Evolutionary conservation across 2,329 filamentous ascomycete genomes (phyloP).

Genomic region (Berkeleyomyces rouxiae): DNA sequence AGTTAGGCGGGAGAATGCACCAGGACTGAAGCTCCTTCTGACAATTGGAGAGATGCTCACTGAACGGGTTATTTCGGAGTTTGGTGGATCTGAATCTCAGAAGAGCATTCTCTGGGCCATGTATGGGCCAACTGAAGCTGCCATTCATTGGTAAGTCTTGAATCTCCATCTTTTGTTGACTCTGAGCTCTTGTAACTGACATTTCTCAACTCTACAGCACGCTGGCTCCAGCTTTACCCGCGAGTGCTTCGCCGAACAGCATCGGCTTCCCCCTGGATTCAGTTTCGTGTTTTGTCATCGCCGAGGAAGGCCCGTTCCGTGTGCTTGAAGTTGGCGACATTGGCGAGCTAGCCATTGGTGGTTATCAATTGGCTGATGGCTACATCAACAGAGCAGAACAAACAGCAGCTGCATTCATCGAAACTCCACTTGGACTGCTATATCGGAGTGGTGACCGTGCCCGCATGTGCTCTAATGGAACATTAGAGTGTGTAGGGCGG

Average conservation of each 20-base stretch:
- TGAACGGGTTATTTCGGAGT: constrained; percentile 57
- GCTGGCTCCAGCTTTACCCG: constrained; percentile 45
- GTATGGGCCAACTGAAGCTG: constrained; percentile 86
- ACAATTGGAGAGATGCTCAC: constrained; percentile 94
- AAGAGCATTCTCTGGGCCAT: constrained; percentile 68
- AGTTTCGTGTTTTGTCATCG: constrained; percentile 59
- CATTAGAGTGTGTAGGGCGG: constrained; percentile 68
- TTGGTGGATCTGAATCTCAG: constrained; percentile 40
- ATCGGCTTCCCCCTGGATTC: constrained; percentile 70
- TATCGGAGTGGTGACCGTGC: constrained; percentile 83
- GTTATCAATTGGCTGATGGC: constrained; percentile 58
- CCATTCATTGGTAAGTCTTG: constrained; percentile 55
- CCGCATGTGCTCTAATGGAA: constrained; percentile 46
- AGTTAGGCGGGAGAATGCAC: constrained; percentile 47
- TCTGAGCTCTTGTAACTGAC: constrained; percentile 4
- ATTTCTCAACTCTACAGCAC: constrained; percentile 36
- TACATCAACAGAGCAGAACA: constrained; percentile 72
- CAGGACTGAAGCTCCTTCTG: constrained; percentile 51
- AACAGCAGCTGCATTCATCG: constrained; percentile 54
- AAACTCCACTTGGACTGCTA: constrained; percentile 48
- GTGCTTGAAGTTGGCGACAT: constrained; percentile 48
- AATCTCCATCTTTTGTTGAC: background rate
- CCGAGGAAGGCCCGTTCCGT: constrained; percentile 30
- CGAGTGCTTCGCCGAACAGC: constrained; percentile 40
- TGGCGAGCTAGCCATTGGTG: constrained; percentile 70